Evolutionary conservation across 768 basidiomycete genomes (phyloP).

Genomic region (Coprinopsis marcescibilis): DNA sequence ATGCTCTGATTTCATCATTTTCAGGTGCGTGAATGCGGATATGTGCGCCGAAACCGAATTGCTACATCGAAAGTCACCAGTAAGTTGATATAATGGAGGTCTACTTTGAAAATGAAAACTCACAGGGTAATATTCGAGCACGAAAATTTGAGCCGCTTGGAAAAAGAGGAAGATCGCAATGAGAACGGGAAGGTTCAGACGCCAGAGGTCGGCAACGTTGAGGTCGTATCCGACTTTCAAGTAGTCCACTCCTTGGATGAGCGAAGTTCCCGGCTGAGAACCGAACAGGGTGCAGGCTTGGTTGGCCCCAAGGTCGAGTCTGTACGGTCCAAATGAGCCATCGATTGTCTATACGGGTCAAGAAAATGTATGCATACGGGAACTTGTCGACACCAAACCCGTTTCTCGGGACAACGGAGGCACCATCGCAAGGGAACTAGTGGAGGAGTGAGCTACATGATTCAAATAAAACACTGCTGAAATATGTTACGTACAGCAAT

Average conservation of each 20-base stretch:
- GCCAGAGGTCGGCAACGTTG: conserved; percentile 48
- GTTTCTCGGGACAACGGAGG: conserved; percentile 61
- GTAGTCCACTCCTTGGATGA: conserved; percentile 57
- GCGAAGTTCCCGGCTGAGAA: conserved; percentile 45
- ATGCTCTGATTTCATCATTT: conserved; percentile 43
- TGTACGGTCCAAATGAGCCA: conserved; percentile 19
- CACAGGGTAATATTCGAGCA: conserved; percentile 59
- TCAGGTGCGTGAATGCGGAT: conserved; percentile 60
- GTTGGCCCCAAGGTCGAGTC: conserved; percentile 49
- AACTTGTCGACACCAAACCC: conserved; percentile 49
- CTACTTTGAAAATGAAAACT: no score
- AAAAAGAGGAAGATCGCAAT: conserved; percentile 66
- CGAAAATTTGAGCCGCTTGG: conserved; percentile 57
- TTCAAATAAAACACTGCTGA: conserved; percentile 9
- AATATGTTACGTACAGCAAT: conserved; percentile 44
- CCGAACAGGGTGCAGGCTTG: conserved; percentile 74
- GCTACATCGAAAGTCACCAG: no score
- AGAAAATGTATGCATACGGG: conserved; percentile 48
- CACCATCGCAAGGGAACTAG: conserved; percentile 61
- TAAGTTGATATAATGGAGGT: no score
- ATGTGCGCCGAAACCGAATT: conserved; percentile 45
- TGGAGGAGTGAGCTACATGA: conserved; percentile 5
- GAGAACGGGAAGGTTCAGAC: conserved; percentile 62
- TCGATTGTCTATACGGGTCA: background rate
- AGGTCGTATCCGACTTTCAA: conserved; percentile 42